A percentile compares a stretch with the other conserved stretches of the same genome.
phyloP scores from a whole-genome alignment of 768 basidiomycete genomes.

The Leccinum disarticulatum region DNA sequence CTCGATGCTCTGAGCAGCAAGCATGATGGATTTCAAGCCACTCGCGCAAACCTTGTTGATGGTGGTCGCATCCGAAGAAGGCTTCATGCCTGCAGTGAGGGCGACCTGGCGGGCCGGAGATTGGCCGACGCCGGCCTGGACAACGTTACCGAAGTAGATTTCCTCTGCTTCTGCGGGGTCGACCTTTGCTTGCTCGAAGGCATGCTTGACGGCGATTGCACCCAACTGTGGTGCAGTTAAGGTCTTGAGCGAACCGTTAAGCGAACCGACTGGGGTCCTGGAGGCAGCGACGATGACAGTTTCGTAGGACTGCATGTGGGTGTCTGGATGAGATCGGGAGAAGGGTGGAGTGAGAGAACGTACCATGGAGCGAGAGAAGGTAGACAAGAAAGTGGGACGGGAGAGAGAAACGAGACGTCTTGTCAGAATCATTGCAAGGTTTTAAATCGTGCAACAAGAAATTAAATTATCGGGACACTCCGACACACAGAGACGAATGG shows the following conservation, averaged over 20 bases:
- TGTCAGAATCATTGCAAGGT: slow-evolving; percentile 40
- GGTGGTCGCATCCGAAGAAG: slow-evolving; percentile 92
- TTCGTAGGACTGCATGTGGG: slow-evolving; percentile 51
- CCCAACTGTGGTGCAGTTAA: slow-evolving; percentile 93
- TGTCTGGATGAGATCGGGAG: neutral
- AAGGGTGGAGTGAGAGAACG: slow-evolving; percentile 13
- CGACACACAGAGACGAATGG: slow-evolving; percentile 11
- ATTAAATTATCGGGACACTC: slow-evolving; percentile 21
- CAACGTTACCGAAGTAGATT: slow-evolving; percentile 95
- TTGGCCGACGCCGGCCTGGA: slow-evolving; percentile 97
- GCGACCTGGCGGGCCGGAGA: slow-evolving; percentile 97
- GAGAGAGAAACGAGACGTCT: slow-evolving; percentile 41
- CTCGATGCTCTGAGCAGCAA: slow-evolving; percentile 89
- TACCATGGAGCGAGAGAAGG: slow-evolving; percentile 52
- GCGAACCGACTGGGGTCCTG: slow-evolving; percentile 90
- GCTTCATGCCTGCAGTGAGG: slow-evolving; percentile 81
- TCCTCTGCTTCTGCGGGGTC: slow-evolving; percentile 87
- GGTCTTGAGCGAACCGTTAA: slow-evolving; percentile 86
- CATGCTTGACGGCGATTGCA: slow-evolving; percentile 84
- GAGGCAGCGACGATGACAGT: slow-evolving; percentile 92
- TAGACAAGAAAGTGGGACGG: slow-evolving; percentile 38
- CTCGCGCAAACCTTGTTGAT: slow-evolving; percentile 99
- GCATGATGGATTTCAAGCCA: slow-evolving; percentile 93
- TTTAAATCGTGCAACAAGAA: slow-evolving; percentile 16
- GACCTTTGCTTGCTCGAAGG: slow-evolving; percentile 76